Percentiles rank a stretch among this genome's conserved stretches.
phyloP scores from a whole-genome alignment of 2,329 filamentous ascomycete genomes.

The Drechmeria coniospora region DNA sequence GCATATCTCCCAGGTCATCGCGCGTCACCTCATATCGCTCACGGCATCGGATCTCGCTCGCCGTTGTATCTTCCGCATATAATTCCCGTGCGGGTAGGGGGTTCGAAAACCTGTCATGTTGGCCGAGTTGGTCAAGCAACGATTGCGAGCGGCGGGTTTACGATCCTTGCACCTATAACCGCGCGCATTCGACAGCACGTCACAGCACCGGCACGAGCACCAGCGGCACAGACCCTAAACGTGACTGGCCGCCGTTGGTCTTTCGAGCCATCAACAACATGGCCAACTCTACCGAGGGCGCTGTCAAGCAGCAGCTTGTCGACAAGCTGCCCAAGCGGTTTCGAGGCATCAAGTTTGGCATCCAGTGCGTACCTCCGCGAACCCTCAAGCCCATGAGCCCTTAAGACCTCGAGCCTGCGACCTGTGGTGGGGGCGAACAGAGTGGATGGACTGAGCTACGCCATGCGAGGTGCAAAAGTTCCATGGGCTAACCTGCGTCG shows the following conservation, averaged over 20 bases:
- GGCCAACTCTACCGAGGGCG: conserved; percentile 4
- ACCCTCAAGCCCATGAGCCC: too few species aligned
- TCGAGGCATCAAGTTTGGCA: conserved; percentile 81
- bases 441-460: too few species aligned
- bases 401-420: too few species aligned
- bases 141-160: conserved; percentile 3
- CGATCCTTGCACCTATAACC: too few species aligned
- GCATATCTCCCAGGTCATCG: too few species aligned
- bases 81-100: too few species aligned
- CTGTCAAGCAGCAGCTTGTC: conserved; percentile 63
- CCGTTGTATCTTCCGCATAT: too few species aligned
- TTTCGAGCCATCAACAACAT: background rate
- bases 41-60: too few species aligned
- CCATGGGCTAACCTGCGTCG: background rate
- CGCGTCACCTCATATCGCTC: too few species aligned
- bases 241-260: background rate
- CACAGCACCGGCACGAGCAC: background rate
- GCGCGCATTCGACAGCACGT: too few species aligned
- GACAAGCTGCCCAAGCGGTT: conserved; percentile 80
- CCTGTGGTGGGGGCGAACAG: too few species aligned
- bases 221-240: background rate
- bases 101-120: conserved; percentile 3
- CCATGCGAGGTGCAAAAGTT: too few species aligned
- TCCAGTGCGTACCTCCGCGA: conserved; percentile 47
- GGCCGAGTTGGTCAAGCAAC: conserved; percentile 1